phyloP scores from a whole-genome alignment of 441 rosid species.

The Populus hybrid region DNA sequence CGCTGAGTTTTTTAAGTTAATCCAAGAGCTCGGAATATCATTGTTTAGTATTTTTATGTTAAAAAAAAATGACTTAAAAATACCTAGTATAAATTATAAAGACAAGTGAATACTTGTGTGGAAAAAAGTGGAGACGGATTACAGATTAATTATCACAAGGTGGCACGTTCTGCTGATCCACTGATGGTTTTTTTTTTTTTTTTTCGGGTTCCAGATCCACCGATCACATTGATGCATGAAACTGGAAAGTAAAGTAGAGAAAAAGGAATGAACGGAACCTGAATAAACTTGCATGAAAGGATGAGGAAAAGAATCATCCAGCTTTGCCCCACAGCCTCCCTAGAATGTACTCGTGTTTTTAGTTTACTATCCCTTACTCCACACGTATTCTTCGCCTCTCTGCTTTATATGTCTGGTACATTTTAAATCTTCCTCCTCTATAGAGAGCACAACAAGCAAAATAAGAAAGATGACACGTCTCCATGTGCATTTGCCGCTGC shows the following conservation, averaged over 20 bases:
- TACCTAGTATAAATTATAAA: no score
- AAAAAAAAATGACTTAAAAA: no score
- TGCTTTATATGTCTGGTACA: slow-evolving; percentile 23
- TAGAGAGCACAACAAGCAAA: no score
- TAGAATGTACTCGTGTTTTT: not conserved
- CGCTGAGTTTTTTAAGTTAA: no score
- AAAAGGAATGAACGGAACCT: slow-evolving; percentile 30
- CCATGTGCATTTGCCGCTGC: slow-evolving; percentile 22
- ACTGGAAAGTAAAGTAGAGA: not conserved
- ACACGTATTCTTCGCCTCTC: slow-evolving; percentile 46
- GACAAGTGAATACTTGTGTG: not conserved
- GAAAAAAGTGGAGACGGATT: not conserved
- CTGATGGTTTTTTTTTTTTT: not conserved
- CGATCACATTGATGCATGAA: not conserved
- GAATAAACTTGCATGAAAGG: slow-evolving; percentile 40
- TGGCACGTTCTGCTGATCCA: slow-evolving; percentile 3
- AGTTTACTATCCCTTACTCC: slow-evolving; percentile 13
- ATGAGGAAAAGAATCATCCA: slow-evolving; percentile 48
- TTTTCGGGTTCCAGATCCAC: not conserved
- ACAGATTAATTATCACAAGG: not conserved
- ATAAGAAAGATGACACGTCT: slow-evolving; percentile 31
- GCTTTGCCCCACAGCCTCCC: slow-evolving; percentile 17
- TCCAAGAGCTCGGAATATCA: no score
- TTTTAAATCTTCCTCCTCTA: not conserved
- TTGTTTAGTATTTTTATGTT: no score